Conservation (phyloP, 2,329 filamentous ascomycete genomes). For the Epichloe coenophiala region DNA sequence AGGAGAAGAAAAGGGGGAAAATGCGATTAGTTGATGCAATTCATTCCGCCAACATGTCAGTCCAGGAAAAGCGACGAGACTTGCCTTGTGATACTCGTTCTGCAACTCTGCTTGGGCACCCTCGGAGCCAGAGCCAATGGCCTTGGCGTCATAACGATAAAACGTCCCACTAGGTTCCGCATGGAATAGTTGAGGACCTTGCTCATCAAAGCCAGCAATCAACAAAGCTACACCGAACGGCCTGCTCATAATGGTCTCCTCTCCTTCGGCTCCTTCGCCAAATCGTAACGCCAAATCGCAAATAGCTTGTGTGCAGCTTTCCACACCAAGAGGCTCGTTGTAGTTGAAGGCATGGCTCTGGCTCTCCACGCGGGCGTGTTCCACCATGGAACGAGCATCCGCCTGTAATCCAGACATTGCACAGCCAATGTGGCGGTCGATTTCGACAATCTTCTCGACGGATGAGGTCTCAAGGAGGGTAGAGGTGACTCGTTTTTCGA, state of each 20-base stretch:
- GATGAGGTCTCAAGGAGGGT: slow-evolving; percentile 94
- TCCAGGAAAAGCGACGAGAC: slow-evolving; percentile 5
- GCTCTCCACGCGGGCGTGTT: slow-evolving; percentile 94
- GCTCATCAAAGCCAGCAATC: slow-evolving; percentile 94
- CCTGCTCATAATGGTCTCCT: slow-evolving; percentile 97
- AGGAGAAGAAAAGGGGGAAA: background rate
- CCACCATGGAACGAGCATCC: slow-evolving; percentile 93
- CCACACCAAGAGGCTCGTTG: slow-evolving; percentile 84
- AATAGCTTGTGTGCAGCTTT: slow-evolving; percentile 98
- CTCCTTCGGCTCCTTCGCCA: slow-evolving; percentile 91
- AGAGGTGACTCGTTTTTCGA: slow-evolving; percentile 97
- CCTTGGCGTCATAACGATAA: slow-evolving; percentile 98
- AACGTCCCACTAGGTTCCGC: slow-evolving; percentile 97
- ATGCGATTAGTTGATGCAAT: background rate
- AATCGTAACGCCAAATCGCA: slow-evolving; percentile 94
- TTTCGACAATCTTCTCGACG: slow-evolving; percentile 99
- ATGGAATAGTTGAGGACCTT: slow-evolving; percentile 93
- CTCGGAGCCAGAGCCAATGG: slow-evolving; percentile 93
- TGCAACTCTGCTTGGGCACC: slow-evolving; percentile 95
- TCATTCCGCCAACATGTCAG: background rate
- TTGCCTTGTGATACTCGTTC: slow-evolving; percentile 90
- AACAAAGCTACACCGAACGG: slow-evolving; percentile 93
- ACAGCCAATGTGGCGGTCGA: slow-evolving; percentile 96
- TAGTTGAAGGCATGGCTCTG: slow-evolving; percentile 98
- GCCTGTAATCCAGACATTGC: slow-evolving; percentile 97